These are phyloP conservation scores for Podospora pseudocomata DNA, from an alignment of 495 filamentous ascomycete species.

Conservation along the genomic window DNA sequence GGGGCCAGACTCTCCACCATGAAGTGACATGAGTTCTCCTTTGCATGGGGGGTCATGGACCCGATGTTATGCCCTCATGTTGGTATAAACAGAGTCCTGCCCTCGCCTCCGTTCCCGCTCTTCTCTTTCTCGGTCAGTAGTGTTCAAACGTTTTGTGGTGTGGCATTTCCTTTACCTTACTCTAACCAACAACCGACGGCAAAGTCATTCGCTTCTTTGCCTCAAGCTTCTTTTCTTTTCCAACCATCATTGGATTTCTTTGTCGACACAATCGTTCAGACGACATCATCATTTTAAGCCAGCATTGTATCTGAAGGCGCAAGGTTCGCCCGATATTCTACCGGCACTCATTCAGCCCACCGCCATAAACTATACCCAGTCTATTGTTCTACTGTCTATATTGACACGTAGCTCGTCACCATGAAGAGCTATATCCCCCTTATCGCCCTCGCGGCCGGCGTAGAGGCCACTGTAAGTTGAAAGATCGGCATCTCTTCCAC, in stretches of 20 bases:
- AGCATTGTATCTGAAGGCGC: constrained; percentile 15
- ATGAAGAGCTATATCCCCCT: constrained; percentile 51
- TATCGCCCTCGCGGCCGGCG: constrained; percentile 56
- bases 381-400: constrained; percentile 23
- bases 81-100: constrained; percentile 2
- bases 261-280: constrained; percentile 29
- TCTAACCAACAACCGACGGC: constrained; percentile 35
- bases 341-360: constrained; percentile 2
- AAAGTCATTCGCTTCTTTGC: constrained; percentile 59
- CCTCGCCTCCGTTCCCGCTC: constrained; percentile 15
- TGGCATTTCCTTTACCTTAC: constrained; percentile 22
- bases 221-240: constrained; percentile 34
- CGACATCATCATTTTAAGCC: constrained; percentile 1
- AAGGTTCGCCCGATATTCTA: constrained; percentile 18
- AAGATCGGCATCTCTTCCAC: not conserved
- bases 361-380: not conserved
- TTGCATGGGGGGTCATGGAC: not conserved
- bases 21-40: not conserved
- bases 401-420: constrained; percentile 23
- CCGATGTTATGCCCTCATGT: constrained; percentile 4
- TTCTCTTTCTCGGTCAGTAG: constrained; percentile 31
- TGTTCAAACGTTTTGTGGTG: constrained; percentile 27
- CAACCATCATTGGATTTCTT: constrained; percentile 10
- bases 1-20: constrained; percentile 1
- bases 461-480: constrained; percentile 52